These are phyloP conservation scores for Schizochytrium sp. DNA, from an alignment of 108 stramenopile genomes.

Conservation along the genomic window DNA sequence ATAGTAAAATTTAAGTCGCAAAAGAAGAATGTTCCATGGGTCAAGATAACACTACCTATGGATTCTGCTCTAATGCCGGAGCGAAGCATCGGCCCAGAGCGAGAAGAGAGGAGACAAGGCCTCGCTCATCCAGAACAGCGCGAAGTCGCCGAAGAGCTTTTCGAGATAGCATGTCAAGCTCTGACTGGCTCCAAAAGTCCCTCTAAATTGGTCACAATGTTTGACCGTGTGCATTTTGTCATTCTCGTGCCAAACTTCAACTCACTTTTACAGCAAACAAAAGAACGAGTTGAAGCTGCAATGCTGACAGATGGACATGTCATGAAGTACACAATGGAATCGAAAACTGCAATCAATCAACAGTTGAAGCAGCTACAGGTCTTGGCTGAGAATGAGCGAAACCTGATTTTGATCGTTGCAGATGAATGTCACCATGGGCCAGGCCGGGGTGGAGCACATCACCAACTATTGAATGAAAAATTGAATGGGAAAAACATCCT, in stretches of 20 bases:
- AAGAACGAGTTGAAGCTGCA: neutral
- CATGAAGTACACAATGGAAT: no score
- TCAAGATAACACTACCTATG: no score
- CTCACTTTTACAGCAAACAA: neutral
- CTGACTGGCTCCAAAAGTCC: neutral
- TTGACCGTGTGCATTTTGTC: neutral
- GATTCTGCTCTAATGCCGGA: no score
- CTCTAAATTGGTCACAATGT: neutral
- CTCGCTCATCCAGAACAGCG: neutral
- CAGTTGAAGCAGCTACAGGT: neutral
- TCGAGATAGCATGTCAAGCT: neutral
- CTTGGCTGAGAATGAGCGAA: neutral
- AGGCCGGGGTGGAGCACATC: neutral
- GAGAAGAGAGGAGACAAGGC: neutral
- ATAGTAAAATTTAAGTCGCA: no score
- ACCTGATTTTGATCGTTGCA: neutral
- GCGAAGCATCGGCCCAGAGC: no score
- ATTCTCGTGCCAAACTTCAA: conserved; percentile 24
- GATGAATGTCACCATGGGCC: conserved; percentile 20
- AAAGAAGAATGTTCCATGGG: no score
- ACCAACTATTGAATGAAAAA: neutral
- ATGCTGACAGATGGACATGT: no score
- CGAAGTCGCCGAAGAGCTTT: neutral
- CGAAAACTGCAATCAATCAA: no score
- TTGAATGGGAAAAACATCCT: neutral